Conservation (phyloP, 164 flowering plant species). For the Liriodendron chinense region DNA sequence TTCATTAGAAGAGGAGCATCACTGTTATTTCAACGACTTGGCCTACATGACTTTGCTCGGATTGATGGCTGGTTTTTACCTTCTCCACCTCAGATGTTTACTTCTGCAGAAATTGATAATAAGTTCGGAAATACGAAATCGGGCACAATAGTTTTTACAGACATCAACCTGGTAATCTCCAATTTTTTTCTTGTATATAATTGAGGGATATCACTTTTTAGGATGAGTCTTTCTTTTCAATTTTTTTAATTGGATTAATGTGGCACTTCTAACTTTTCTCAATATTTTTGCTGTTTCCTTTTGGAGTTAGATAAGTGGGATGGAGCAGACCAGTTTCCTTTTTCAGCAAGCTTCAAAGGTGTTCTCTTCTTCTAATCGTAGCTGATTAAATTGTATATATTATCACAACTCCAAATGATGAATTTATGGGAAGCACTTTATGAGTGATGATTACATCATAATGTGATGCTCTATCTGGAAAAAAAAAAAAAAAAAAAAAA, state of each 20-base stretch:
- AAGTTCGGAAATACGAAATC: conserved; percentile 48
- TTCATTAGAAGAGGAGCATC: conserved; percentile 70
- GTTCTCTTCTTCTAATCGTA: conserved; percentile 1
- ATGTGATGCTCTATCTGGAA: background rate
- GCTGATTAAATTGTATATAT: background rate
- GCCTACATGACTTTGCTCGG: conserved; percentile 85
- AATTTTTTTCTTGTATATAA: background rate
- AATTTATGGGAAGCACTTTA: background rate
- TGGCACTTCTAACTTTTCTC: background rate
- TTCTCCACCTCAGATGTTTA: conserved; percentile 24
- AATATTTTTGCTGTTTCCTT: conserved; percentile 2
- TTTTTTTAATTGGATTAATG: background rate
- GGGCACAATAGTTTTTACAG: conserved; percentile 73
- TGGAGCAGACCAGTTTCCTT: conserved; percentile 94
- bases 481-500: background rate
- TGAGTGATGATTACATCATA: background rate
- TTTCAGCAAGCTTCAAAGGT: conserved; percentile 99
- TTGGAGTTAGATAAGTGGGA: conserved; percentile 72
- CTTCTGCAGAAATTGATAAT: conserved; percentile 24
- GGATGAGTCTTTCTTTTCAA: background rate
- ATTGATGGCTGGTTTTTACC: conserved; percentile 97
- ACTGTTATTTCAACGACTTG: conserved; percentile 59
- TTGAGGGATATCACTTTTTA: background rate
- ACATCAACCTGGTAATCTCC: conserved; percentile 73
- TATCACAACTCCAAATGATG: background rate